These are phyloP conservation scores for Geranomyces michiganensis DNA, from an alignment of 192 early-diverging fungal genomes.

Conservation along the genomic window DNA sequence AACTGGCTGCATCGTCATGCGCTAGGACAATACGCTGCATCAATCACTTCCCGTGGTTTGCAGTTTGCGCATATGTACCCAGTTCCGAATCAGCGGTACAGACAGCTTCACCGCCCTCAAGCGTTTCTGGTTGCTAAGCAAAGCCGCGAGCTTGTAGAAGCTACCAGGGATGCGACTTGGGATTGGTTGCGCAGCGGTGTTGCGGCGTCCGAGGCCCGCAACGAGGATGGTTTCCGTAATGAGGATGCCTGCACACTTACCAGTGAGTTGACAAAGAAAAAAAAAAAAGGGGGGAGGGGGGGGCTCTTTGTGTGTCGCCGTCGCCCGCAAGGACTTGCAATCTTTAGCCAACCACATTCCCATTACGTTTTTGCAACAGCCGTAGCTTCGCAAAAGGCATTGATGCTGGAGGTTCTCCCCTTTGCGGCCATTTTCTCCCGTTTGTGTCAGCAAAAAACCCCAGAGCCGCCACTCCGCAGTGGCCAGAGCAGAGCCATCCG, in stretches of 20 bases:
- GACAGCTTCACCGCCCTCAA: constrained; percentile 28
- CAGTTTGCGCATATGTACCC: constrained; percentile 33
- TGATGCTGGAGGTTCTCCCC: neutral
- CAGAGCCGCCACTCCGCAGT: neutral
- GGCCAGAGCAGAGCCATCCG: neutral
- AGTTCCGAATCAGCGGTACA: constrained; percentile 33
- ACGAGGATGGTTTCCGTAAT: neutral
- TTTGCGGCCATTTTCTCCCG: neutral
- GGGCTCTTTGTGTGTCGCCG: neutral
- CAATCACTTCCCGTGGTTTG: constrained; percentile 40
- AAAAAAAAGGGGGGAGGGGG: neutral
- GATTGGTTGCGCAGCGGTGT: constrained; percentile 1
- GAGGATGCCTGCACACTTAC: neutral
- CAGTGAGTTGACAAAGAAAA: neutral
- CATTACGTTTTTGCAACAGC: neutral
- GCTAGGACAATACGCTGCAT: constrained; percentile 36
- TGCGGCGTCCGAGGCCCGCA: neutral
- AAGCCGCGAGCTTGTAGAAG: neutral
- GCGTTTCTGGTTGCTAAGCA: neutral
- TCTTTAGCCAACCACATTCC: neutral
- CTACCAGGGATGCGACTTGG: neutral
- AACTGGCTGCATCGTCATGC: constrained; percentile 36
- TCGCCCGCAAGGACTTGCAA: too few relatives aligned
- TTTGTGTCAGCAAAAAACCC: neutral
- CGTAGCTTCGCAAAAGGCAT: neutral